These are phyloP conservation scores for Cryptococcus amylolentus DNA, from an alignment of 1,284 basidiomycete species.

Conservation along the genomic window DNA sequence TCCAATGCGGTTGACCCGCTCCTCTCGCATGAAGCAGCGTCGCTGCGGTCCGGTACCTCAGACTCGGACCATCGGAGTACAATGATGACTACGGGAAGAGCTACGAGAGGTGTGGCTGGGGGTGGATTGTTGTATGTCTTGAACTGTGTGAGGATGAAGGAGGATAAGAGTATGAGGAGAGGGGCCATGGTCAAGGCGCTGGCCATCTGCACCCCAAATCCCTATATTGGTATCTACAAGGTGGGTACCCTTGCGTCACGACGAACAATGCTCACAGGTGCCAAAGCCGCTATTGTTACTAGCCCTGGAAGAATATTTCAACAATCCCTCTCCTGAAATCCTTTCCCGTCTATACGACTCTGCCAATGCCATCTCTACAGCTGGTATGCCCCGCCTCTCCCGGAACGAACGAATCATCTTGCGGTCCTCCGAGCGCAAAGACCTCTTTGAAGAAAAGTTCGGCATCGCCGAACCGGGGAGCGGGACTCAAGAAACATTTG, in stretches of 20 bases:
- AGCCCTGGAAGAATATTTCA: slow-evolving; percentile 93
- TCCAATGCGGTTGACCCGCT: slow-evolving; percentile 80
- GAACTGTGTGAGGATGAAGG: slow-evolving; percentile 92
- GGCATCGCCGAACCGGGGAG: slow-evolving; percentile 14
- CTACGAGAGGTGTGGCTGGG: slow-evolving; percentile 36
- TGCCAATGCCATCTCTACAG: slow-evolving; percentile 87
- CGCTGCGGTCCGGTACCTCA: slow-evolving; percentile 3
- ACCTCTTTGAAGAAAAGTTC: slow-evolving; percentile 82
- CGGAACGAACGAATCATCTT: slow-evolving; percentile 83
- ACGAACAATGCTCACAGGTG: background rate
- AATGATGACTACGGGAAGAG: slow-evolving; percentile 18
- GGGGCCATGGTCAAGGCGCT: slow-evolving; percentile 94
- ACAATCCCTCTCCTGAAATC: slow-evolving; percentile 78
- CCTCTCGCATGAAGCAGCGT: slow-evolving; percentile 52
- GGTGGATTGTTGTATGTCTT: slow-evolving; percentile 80
- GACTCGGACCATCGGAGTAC: slow-evolving; percentile 22
- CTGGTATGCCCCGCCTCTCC: slow-evolving; percentile 69
- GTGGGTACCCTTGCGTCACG: slow-evolving; percentile 46
- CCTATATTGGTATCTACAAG: slow-evolving; percentile 98
- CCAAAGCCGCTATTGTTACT: slow-evolving; percentile 81
- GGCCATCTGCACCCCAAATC: slow-evolving; percentile 90
- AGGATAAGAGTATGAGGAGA: slow-evolving; percentile 82
- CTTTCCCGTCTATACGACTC: slow-evolving; percentile 85
- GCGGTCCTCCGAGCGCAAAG: slow-evolving; percentile 82
- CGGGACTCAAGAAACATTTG: slow-evolving; percentile 17